A percentile compares a stretch with the other conserved stretches of the same genome.
Evolutionary conservation across 164 flowering plant genomes (phyloP).

Genomic region (Magnolia sinica): DNA sequence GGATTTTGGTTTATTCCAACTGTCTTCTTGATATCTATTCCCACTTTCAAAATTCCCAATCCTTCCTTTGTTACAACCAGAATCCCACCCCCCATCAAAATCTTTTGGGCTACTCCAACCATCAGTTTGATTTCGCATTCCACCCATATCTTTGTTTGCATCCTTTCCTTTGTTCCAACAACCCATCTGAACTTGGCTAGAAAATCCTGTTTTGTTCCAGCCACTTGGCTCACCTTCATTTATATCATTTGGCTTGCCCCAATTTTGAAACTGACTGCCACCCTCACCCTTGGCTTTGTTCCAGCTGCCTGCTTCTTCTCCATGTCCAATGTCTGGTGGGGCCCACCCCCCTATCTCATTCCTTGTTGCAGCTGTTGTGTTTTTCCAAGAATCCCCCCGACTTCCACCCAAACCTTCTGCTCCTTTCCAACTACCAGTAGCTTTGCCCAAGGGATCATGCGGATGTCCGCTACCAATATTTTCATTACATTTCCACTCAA

Average conservation of each 20-base stretch:
- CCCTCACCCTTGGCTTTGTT: conserved; percentile 9
- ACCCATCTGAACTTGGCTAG: conserved; percentile 10
- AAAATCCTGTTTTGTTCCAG: conserved; percentile 14
- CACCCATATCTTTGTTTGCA: conserved; percentile 5
- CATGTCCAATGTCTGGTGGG: conserved; percentile 4
- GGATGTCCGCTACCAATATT: background rate
- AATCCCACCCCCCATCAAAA: conserved; percentile 7
- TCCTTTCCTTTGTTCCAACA: conserved; percentile 25
- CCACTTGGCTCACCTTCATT: conserved; percentile 12
- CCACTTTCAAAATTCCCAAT: conserved; percentile 22
- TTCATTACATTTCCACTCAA: conserved; percentile 2
- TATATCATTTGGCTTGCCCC: conserved; percentile 9
- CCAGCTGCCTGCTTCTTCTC: conserved; percentile 23
- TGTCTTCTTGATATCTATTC: conserved; percentile 28
- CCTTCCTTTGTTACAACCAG: conserved; percentile 20
- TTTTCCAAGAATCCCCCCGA: conserved; percentile 25
- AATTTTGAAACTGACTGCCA: conserved; percentile 9
- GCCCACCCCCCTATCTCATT: conserved; percentile 26
- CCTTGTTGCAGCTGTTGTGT: conserved; percentile 15
- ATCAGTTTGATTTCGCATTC: background rate
- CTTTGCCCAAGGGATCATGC: conserved; percentile 20
- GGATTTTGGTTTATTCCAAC: conserved; percentile 28
- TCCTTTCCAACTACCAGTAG: conserved; percentile 21
- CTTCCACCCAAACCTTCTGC: conserved; percentile 22
- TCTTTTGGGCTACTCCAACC: conserved; percentile 12